Base-by-base conservation (phyloP, 768 basidiomycete species). In the Leccinum sublutescens region DNA sequence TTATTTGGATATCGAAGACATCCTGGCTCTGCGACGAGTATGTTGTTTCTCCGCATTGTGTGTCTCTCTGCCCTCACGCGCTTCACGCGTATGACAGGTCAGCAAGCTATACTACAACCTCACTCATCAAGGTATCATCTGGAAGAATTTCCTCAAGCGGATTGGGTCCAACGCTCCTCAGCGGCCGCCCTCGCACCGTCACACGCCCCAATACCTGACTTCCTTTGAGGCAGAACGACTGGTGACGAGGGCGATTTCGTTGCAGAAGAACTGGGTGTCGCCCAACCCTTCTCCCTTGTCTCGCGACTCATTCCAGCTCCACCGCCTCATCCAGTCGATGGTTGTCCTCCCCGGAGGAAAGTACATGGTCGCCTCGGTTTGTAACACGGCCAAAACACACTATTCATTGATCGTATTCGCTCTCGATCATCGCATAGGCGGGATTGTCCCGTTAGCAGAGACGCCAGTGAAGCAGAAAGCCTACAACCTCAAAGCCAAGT, bases 101-200 rank as follows among this genome's bases (percentile, higher is more conserved):
- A 83, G 79, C 75, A 85, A 79, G 63, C 67, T 79, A 4, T 84
- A 85, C 64, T 87, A 82, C 64, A 70, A 84, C 31, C 76, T 89
- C 58, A 87, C 86, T 0, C 85, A 88, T 57, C 82, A 88, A 62
- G 81, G 86, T 17, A 72, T 82, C 50, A 83, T 89, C 43, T 89
- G 88, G 88, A 87, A 85, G 68, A 81, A 81, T 17, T 82, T 86
- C 60, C 73, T 89, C 58, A 69, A 74, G 43, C 69, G 73, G n/a
- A 75, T 87, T 61, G 76, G 77, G 25, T 75, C 85, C n/a, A 84
- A 83, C 9, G 71, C 86, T 17, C 82, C 86, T 5, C 85, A 84
- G 4, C 71, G 87, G 5, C 85, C 86, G 2, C 87, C 87, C 0
- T 85, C 84, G 0, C 76, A 78, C 61, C 77, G 79, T 33, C 82